Percentiles rank a stretch among this genome's conserved stretches.
These are phyloP conservation scores for Elsinoe necatrix DNA, from an alignment of 2,329 filamentous ascomycete species.

Conservation along the genomic window DNA sequence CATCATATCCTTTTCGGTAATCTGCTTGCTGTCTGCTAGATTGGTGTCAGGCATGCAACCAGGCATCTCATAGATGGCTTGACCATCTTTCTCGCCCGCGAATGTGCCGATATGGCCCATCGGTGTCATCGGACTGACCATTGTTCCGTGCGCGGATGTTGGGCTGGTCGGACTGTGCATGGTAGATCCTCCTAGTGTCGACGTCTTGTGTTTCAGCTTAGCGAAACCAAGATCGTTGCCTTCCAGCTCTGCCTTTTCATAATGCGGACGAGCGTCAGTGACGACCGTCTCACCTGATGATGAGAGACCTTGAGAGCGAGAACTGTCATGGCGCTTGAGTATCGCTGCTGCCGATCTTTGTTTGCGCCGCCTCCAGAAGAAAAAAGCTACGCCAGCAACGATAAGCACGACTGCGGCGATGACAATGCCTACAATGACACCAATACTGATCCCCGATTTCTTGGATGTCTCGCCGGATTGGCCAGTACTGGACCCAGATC, in stretches of 20 bases:
- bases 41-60: constrained; percentile 49
- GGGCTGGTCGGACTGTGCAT: constrained; percentile 5
- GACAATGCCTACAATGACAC: constrained; percentile 38
- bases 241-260: constrained; percentile 40
- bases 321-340: constrained; percentile 16
- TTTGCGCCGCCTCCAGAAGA: constrained; percentile 21
- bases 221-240: constrained; percentile 21
- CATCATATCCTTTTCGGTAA: constrained; percentile 43
- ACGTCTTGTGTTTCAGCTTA: constrained; percentile 17
- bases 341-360: background rate
- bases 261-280: constrained; percentile 18
- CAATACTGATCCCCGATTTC: constrained; percentile 25
- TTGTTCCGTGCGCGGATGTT: background rate
- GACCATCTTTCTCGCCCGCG: constrained; percentile 29
- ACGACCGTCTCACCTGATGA: constrained; percentile 11
- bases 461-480: background rate
- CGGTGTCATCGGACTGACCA: constrained; percentile 12
- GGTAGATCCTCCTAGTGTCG: constrained; percentile 17
- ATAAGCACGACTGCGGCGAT: constrained; percentile 33
- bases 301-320: constrained; percentile 6
- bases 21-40: constrained; percentile 39
- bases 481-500: constrained; percentile 4
- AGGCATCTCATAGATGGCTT: constrained; percentile 43
- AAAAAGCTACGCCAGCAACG: background rate
- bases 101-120: background rate